A percentile compares a stretch with the other conserved stretches of the same genome.
phyloP scores from a whole-genome alignment of 345 rosid genomes.

The Populus ilicifolia region DNA sequence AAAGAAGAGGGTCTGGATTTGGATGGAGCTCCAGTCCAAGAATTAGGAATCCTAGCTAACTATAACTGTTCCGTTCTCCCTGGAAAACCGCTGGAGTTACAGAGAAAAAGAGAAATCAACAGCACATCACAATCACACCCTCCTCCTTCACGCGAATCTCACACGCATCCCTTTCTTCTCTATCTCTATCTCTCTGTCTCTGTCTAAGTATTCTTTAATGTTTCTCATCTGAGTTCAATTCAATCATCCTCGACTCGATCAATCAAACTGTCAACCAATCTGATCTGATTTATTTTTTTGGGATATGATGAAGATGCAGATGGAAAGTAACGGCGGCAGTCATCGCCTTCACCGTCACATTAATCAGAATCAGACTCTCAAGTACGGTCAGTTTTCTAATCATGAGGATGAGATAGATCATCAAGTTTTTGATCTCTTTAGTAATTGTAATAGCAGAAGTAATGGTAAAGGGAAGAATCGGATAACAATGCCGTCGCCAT shows the following conservation, averaged over 20 bases:
- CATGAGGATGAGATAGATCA: neutral
- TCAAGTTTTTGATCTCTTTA: neutral
- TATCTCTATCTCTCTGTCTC: neutral
- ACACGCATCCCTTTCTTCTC: neutral
- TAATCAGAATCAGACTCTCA: constrained; percentile 9
- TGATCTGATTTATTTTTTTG: neutral
- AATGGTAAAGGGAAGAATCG: neutral
- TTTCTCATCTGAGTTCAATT: neutral
- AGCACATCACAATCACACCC: neutral
- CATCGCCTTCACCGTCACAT: constrained; percentile 14
- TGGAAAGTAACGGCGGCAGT: constrained; percentile 25
- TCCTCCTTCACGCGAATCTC: neutral
- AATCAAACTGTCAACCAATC: neutral
- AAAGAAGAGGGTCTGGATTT: too few relatives aligned
- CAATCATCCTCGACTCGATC: neutral
- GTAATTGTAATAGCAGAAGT: neutral
- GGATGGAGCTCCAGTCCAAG: too few relatives aligned
- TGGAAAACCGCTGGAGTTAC: neutral
- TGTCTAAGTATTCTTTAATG: too few relatives aligned
- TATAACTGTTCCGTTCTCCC: neutral
- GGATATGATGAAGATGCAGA: constrained; percentile 21
- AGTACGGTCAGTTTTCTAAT: constrained; percentile 16
- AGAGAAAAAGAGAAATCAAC: neutral
- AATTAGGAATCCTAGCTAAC: too few relatives aligned
- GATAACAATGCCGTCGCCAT: neutral